These are phyloP conservation scores for Fremontodendron californicum DNA, from an alignment of 345 rosid species.

Conservation along the genomic window DNA sequence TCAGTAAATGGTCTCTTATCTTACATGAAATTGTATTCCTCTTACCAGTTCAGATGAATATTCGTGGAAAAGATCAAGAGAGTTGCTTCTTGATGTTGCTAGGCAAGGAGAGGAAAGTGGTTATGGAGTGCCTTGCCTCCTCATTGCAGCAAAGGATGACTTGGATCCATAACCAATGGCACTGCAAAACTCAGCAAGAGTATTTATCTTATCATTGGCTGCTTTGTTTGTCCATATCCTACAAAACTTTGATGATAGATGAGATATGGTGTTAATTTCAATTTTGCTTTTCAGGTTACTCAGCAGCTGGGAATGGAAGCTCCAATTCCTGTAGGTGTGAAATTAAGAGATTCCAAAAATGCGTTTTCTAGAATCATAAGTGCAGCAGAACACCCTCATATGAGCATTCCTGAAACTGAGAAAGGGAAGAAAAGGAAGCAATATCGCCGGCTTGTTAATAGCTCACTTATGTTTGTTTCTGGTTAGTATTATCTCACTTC, in stretches of 20 bases:
- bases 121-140: conserved; percentile 61
- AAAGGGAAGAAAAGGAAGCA: conserved; percentile 55
- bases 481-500: conserved; percentile 20
- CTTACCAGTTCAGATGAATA: conserved; percentile 59
- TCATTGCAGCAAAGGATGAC: conserved; percentile 78
- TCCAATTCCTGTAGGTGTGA: conserved; percentile 52
- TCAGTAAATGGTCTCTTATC: background rate
- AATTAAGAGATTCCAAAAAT: conserved; percentile 44
- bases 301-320: conserved; percentile 66
- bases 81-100: conserved; percentile 61
- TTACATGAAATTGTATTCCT: conserved; percentile 18
- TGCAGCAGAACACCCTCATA: conserved; percentile 66
- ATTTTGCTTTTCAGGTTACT: conserved; percentile 42
- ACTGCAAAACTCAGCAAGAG: conserved; percentile 37
- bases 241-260: background rate
- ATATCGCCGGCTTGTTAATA: conserved; percentile 49
- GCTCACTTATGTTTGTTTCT: conserved; percentile 69
- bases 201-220: conserved; percentile 14
- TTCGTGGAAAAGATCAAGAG: conserved; percentile 74
- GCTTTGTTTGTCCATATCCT: conserved; percentile 11
- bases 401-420: conserved; percentile 73
- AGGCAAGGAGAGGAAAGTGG: conserved; percentile 68
- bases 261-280: background rate
- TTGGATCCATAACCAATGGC: conserved; percentile 46
- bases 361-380: conserved; percentile 48